A percentile compares a stretch with the other conserved stretches of the same genome.
Evolutionary conservation across 192 early-diverging fungal species (phyloP).

Genomic region (Backusella sp.): DNA sequence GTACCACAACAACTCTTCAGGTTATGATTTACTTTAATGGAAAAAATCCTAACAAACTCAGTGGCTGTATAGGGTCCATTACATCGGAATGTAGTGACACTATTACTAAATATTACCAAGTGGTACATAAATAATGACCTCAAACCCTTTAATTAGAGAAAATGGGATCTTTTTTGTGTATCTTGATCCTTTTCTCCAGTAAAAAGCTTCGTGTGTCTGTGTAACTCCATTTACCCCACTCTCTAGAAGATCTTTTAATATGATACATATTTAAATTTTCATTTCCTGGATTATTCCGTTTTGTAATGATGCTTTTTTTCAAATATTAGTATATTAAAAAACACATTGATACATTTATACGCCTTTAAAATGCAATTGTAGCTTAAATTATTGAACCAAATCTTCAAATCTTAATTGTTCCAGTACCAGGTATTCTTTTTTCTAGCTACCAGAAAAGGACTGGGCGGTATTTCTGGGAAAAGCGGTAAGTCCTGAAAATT

Average conservation of each 20-base stretch:
- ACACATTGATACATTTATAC: not conserved
- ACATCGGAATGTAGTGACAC: not conserved
- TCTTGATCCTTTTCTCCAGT: not conserved
- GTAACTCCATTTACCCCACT: not conserved
- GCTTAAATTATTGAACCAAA: not conserved
- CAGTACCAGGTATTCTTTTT: not conserved
- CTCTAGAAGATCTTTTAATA: slow-evolving; percentile 1
- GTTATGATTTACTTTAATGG: not conserved
- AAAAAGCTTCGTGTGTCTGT: not conserved
- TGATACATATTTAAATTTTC: not conserved
- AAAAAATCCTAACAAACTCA: not conserved
- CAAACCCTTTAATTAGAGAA: not conserved
- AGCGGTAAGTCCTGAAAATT: not conserved
- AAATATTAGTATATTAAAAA: not conserved
- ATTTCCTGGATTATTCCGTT: not conserved
- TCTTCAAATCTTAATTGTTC: not conserved
- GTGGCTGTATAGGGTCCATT: not conserved
- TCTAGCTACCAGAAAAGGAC: not conserved
- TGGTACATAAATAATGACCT: not conserved
- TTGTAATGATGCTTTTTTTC: not conserved
- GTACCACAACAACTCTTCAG: not conserved
- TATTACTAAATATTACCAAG: not conserved
- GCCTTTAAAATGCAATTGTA: not conserved
- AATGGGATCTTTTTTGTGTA: not conserved
- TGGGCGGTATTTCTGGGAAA: not conserved